Conservation (phyloP, 352 stramenopile genomes). For the Phytophthora pini region DNA sequence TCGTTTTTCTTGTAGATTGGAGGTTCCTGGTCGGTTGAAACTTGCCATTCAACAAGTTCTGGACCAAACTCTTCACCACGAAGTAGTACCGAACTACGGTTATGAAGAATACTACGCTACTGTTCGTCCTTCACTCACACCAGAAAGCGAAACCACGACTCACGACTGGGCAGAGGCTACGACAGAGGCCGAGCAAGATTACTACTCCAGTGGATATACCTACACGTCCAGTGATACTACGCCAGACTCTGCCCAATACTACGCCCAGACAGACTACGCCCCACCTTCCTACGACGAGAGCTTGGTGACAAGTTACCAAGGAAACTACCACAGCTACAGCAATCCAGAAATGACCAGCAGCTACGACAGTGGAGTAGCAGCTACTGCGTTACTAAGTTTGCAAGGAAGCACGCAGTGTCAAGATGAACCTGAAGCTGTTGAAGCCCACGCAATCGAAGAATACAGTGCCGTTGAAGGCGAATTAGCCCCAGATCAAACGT, state of each 20-base stretch:
- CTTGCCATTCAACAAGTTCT: constrained; percentile 72
- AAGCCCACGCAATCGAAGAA: constrained; percentile 51
- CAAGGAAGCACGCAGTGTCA: background rate
- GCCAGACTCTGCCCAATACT: background rate
- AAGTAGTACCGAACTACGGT: constrained; percentile 15
- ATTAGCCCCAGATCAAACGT: constrained; percentile 1
- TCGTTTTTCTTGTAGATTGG: constrained; percentile 34
- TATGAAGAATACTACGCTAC: constrained; percentile 38
- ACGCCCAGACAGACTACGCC: constrained; percentile 8
- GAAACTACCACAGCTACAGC: constrained; percentile 17
- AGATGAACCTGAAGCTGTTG: constrained; percentile 27
- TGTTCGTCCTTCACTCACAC: constrained; percentile 20
- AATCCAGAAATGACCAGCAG: background rate
- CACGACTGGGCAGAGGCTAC: constrained; percentile 18
- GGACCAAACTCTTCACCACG: constrained; percentile 34
- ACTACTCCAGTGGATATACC: constrained; percentile 26
- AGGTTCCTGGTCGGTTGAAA: constrained; percentile 63
- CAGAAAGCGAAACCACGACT: constrained; percentile 11
- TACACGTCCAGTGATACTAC: constrained; percentile 14
- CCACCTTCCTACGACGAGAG: constrained; percentile 20
- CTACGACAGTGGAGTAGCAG: constrained; percentile 19
- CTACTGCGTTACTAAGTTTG: constrained; percentile 28
- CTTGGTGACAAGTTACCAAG: background rate
- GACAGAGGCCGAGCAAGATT: constrained; percentile 7
- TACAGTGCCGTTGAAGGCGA: constrained; percentile 31